phyloP scores from a whole-genome alignment of 257 asterid genomes.

The Avicennia marina region DNA sequence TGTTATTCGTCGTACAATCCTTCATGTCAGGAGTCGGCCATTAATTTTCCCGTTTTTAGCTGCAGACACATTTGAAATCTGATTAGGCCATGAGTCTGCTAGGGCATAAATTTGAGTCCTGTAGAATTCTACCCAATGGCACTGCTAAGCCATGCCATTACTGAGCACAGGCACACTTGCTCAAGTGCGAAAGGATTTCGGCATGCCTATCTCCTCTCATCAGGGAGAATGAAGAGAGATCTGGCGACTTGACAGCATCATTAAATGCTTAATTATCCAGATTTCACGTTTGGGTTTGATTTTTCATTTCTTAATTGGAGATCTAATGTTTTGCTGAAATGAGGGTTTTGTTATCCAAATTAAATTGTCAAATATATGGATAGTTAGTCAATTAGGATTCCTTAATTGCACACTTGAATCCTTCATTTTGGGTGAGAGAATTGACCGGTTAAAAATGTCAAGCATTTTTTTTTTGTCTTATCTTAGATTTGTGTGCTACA shows the following conservation, averaged over 20 bases:
- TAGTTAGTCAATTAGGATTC: background rate
- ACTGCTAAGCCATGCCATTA: background rate
- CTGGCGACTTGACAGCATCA: conserved; percentile 9
- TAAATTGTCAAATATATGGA: background rate
- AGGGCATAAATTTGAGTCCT: background rate
- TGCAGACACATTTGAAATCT: conserved; percentile 19
- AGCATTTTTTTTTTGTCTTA: background rate
- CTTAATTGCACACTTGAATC: background rate
- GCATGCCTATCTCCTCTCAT: background rate
- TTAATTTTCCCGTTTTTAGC: conserved; percentile 11
- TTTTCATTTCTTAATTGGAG: background rate
- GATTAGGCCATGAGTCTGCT: background rate
- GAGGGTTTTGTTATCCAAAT: background rate
- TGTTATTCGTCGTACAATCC: background rate
- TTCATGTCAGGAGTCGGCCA: conserved; percentile 6
- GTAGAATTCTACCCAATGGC: conserved; percentile 5
- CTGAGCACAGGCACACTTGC: background rate
- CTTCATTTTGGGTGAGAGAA: background rate
- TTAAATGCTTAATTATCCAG: conserved; percentile 15
- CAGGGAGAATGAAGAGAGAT: conserved; percentile 17
- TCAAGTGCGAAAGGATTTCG: background rate
- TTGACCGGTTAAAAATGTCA: background rate
- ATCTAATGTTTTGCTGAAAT: background rate
- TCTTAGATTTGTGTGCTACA: too few species aligned
- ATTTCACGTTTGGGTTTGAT: background rate